phyloP scores from a whole-genome alignment of 2,329 filamentous ascomycete genomes.

The Thielaviopsis euricoi region DNA sequence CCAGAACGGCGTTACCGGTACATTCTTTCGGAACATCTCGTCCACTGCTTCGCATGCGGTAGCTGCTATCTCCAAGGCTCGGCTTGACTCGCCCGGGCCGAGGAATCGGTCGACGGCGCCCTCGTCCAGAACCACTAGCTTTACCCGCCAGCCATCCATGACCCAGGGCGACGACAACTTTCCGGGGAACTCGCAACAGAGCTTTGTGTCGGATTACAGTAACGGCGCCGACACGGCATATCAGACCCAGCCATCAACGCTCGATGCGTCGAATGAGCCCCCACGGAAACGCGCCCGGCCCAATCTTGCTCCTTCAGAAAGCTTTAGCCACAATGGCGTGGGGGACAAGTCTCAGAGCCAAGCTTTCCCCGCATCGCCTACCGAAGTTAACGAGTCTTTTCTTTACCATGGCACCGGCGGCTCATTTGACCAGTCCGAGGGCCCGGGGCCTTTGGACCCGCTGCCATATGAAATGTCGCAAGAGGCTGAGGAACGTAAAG shows the following conservation, averaged over 20 bases:
- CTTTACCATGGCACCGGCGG: conserved; percentile 38
- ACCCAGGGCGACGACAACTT: conserved; percentile 49
- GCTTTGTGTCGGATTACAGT: conserved; percentile 57
- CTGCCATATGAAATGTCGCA: conserved; percentile 43
- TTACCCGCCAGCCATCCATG: conserved; percentile 55
- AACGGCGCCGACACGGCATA: conserved; percentile 19
- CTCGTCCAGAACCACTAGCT: conserved; percentile 36
- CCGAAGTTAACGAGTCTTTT: conserved; percentile 68
- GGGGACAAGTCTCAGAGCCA: conserved; percentile 28
- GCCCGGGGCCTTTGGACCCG: conserved; percentile 41
- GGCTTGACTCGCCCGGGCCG: conserved; percentile 74
- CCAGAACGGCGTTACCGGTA: conserved; percentile 53
- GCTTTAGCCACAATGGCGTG: conserved; percentile 36
- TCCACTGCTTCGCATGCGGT: conserved; percentile 84
- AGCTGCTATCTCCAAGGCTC: conserved; percentile 89
- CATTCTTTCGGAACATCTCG: conserved; percentile 96
- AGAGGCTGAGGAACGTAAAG: conserved; percentile 64
- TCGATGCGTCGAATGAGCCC: conserved; percentile 47
- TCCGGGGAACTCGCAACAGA: conserved; percentile 69
- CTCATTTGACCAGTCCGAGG: background rate
- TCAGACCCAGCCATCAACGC: conserved; percentile 20
- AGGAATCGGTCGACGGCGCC: conserved; percentile 27
- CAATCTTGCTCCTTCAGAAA: conserved; percentile 35
- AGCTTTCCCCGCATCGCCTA: conserved; percentile 54
- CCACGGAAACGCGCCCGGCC: conserved; percentile 62